A percentile compares a stretch with the other conserved stretches of the same genome.
Conservation (phyloP, 441 rosid species). For the Biscutella laevigata region DNA sequence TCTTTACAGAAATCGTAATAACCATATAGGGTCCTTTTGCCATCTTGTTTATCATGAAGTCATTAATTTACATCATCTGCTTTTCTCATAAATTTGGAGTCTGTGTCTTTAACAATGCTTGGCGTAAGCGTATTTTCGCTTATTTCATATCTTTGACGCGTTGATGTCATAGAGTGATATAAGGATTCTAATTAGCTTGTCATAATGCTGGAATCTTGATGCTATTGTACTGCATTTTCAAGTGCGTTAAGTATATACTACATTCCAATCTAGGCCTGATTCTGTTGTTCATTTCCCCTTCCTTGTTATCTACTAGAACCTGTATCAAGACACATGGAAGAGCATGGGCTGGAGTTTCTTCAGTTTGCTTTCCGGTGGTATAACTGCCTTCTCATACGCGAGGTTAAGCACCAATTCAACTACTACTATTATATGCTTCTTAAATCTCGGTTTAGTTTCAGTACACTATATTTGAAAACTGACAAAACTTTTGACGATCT, state of each 20-base stretch:
- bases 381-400: conserved; percentile 92
- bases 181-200: neutral
- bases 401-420: conserved; percentile 34
- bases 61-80: neutral
- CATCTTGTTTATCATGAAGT: neutral
- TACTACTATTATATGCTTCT: conserved; percentile 5
- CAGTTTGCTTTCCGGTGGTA: conserved; percentile 99
- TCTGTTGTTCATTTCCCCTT: neutral
- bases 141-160: neutral
- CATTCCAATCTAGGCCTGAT: neutral
- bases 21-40: neutral
- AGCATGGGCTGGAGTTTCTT: conserved; percentile 95
- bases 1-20: neutral
- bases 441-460: neutral
- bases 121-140: no score
- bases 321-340: conserved; percentile 91
- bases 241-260: neutral
- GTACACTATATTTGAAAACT: conserved; percentile 4
- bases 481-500: conserved; percentile 19
- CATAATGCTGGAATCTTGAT: no score
- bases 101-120: neutral
- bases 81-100: neutral
- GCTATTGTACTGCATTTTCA: conserved; percentile 2
- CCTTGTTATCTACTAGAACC: conserved; percentile 53
- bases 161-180: no score